These are phyloP conservation scores for Cutaneotrichosporon spelunceum DNA, from an alignment of 1,284 basidiomycete genomes.

Conservation along the genomic window DNA sequence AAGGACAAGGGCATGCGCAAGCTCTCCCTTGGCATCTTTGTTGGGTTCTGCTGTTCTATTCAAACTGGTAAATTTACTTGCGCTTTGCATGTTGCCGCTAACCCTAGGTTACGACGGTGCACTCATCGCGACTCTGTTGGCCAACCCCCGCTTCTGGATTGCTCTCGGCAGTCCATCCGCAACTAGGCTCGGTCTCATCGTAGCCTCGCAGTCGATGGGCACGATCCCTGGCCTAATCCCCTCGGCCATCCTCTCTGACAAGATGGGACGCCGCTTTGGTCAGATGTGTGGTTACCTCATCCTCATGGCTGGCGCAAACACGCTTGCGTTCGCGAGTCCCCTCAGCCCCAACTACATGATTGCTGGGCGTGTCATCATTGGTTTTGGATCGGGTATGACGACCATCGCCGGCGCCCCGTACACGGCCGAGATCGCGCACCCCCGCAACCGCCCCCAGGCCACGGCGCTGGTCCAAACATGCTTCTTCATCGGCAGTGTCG, in stretches of 20 bases:
- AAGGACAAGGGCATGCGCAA: conserved; percentile 30
- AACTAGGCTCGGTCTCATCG: conserved; percentile 28
- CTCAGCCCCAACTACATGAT: neutral
- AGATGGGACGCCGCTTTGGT: conserved; percentile 20
- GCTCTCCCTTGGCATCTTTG: conserved; percentile 27
- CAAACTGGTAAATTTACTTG: conserved; percentile 9
- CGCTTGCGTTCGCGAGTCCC: neutral
- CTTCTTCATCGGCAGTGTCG: conserved; percentile 17
- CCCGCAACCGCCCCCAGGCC: conserved; percentile 27
- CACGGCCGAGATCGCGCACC: conserved; percentile 30
- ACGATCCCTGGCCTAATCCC: conserved; percentile 31
- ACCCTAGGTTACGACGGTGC: conserved; percentile 27
- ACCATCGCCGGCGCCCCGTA: conserved; percentile 25
- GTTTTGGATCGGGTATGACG: conserved; percentile 32
- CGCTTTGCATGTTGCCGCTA: no score
- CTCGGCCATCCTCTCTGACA: conserved; percentile 30
- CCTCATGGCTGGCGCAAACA: conserved; percentile 14
- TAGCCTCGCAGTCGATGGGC: conserved; percentile 31
- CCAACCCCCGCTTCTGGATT: conserved; percentile 27
- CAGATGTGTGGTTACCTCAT: conserved; percentile 26
- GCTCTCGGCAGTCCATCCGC: conserved; percentile 30
- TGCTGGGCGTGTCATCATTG: conserved; percentile 48
- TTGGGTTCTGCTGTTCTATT: conserved; percentile 29
- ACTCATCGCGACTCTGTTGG: conserved; percentile 28
- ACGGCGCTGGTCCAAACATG: conserved; percentile 14